These are phyloP conservation scores for Mycena venus DNA, from an alignment of 768 basidiomycete genomes.

Conservation along the genomic window DNA sequence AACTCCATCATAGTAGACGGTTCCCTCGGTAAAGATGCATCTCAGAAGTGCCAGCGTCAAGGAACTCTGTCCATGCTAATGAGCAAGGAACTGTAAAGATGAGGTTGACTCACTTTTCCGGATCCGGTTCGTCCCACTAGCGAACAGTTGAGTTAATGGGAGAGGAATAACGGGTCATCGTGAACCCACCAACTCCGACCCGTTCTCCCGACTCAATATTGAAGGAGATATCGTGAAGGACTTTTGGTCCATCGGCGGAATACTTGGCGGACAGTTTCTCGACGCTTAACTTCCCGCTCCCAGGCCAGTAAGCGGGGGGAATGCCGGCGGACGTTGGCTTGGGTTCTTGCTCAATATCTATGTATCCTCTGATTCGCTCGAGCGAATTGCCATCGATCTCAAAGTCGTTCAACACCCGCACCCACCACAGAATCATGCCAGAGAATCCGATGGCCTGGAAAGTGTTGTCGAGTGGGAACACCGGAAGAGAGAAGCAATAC, in stretches of 20 bases:
- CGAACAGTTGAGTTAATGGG: neutral
- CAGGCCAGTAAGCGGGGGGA: constrained; percentile 33
- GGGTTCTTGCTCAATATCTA: neutral
- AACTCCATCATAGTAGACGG: no score
- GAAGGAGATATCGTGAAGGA: neutral
- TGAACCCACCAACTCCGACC: constrained; percentile 36
- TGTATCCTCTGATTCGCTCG: constrained; percentile 30
- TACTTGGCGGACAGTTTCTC: constrained; percentile 47
- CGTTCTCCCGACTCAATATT: neutral
- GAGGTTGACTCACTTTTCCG: no score
- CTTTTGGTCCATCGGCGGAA: neutral
- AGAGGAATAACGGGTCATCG: neutral
- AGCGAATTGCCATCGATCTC: constrained; percentile 43
- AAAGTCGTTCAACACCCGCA: constrained; percentile 45
- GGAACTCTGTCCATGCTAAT: no score
- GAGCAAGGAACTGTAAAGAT: no score
- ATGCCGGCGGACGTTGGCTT: neutral
- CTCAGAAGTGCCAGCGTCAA: no score
- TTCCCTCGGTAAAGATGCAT: constrained; percentile 44
- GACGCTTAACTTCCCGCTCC: constrained; percentile 57
- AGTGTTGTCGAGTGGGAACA: neutral
- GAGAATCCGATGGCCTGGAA: constrained; percentile 56
- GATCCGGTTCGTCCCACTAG: constrained; percentile 42
- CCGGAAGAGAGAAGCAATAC: neutral
- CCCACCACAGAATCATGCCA: constrained; percentile 56